Percentiles rank a stretch among this genome's conserved stretches.
phyloP scores from a whole-genome alignment of 371 early-diverging fungal genomes.

The Mortierella sp. region DNA sequence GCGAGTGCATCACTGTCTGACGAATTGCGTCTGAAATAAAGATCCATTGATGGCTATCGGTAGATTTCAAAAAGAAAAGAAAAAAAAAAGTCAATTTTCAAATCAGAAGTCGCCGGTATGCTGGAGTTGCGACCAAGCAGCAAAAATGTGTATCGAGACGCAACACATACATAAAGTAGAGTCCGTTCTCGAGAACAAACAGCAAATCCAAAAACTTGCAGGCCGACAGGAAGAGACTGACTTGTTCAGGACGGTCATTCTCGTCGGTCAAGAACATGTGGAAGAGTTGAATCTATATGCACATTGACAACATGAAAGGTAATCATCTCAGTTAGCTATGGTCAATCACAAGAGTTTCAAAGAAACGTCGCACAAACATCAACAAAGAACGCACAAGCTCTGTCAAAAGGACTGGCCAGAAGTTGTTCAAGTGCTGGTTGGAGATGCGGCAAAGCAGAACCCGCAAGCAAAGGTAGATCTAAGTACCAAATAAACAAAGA shows the following conservation, averaged over 20 bases:
- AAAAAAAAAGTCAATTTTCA: neutral
- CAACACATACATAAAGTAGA: constrained; percentile 84
- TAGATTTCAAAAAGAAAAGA: neutral
- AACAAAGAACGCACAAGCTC: constrained; percentile 75
- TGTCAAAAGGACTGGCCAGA: constrained; percentile 93
- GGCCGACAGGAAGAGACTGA: constrained; percentile 83
- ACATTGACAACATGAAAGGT: neutral
- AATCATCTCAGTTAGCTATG: neutral
- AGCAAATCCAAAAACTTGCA: constrained; percentile 93
- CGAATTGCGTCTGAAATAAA: constrained; percentile 91
- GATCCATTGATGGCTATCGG: constrained; percentile 90
- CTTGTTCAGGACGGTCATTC: constrained; percentile 74
- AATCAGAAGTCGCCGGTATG: too few species aligned
- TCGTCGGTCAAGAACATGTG: constrained; percentile 66
- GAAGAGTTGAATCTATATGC: constrained; percentile 71
- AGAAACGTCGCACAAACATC: neutral
- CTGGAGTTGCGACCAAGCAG: too few species aligned
- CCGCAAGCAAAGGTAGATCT: constrained; percentile 87
- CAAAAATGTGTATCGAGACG: neutral
- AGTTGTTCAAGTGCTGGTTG: constrained; percentile 83
- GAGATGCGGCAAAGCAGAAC: constrained; percentile 87
- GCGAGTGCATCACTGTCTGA: constrained; percentile 60
- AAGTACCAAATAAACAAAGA: constrained; percentile 6
- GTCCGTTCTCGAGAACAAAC: constrained; percentile 82
- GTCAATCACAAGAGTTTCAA: neutral